Base-by-base conservation (phyloP, 2,329 filamentous ascomycete genomes). In the Ophiobolus disseminans region DNA sequence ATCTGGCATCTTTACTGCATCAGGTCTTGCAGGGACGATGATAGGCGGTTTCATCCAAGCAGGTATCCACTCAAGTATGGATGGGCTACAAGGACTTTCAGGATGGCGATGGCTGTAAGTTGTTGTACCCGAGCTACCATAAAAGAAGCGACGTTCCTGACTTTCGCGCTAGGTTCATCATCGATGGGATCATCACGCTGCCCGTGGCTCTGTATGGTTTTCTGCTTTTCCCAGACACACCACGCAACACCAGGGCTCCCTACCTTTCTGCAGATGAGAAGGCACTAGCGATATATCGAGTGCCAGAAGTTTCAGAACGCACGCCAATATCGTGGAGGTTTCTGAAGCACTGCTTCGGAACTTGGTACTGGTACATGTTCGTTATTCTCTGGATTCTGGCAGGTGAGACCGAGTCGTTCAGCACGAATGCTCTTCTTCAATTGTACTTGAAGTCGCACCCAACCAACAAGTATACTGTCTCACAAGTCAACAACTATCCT, bases 331-430 rank as follows among this genome's bases (percentile, higher is more conserved):
- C 66, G 20, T 65, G 77, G 45, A 50, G 58, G 1, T 86, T 88
- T 55, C 57, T 79, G 19, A 83, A 78, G 53, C 78, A 77, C 35
- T 79, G 86, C 13, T 75, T 88, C 8, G 73, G 75, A 0, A 85
- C 82, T 0, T 86, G 82, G 80, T 81, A 86, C 60, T 87, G 82
- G 78, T 88, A 84, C 76, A 85, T 84, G 1, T 88, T 89, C 57
- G 80, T 84, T 2, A 63, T 83, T 4, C 80, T 89, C 0, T 89
- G 86, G 86, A 81, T 87, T 55, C 84, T 90, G 31, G 86, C 86
- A 0, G 86, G 86, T 22, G 86, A 89, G 63, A 86, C 85, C 0
- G 87, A 91, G 66, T 87, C 85, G 0, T 90, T 89, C 68, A 84
- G 81, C 42, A 79, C 81, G 16, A 89, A 90, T 67, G 76, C 82